These are phyloP conservation scores for Aureobasidium sp. DNA, from an alignment of 2,329 filamentous ascomycete genomes.

Conservation along the genomic window DNA sequence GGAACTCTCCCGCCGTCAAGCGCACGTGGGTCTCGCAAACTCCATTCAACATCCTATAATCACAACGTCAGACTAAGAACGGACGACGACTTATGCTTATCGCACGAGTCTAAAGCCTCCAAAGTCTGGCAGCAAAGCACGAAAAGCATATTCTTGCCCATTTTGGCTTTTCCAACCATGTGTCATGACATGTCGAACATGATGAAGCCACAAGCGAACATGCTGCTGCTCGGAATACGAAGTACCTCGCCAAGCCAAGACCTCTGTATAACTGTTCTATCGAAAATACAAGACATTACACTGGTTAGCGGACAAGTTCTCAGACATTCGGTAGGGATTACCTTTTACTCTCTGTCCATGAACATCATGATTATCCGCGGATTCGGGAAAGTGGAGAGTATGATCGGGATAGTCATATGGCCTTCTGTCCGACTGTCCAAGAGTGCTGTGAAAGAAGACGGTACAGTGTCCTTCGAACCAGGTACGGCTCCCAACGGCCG, in stretches of 20 bases:
- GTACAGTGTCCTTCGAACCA: not conserved
- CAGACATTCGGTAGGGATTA: not conserved
- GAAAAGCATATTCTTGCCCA: not conserved
- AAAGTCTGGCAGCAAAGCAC: no score
- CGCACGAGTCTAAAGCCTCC: not conserved
- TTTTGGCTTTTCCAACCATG: not conserved
- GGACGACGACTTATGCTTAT: slow-evolving; percentile 8
- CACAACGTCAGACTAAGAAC: not conserved
- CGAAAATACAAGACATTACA: slow-evolving; percentile 9
- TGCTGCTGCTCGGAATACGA: not conserved
- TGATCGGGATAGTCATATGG: not conserved
- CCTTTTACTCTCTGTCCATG: not conserved
- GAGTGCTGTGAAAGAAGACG: not conserved
- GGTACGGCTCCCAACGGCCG: not conserved
- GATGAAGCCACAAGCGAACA: not conserved
- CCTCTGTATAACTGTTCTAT: slow-evolving; percentile 5
- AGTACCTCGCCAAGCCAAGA: not conserved
- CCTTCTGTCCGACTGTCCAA: not conserved
- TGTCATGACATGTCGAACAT: slow-evolving; percentile 1
- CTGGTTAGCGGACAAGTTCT: not conserved
- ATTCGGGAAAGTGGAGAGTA: not conserved
- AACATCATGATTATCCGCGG: not conserved
- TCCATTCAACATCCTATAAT: slow-evolving; percentile 5
- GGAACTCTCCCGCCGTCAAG: not conserved
- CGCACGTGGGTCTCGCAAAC: not conserved